Base-by-base conservation (phyloP, 2,329 filamentous ascomycete species). In the Sclerotinia nivalis region DNA sequence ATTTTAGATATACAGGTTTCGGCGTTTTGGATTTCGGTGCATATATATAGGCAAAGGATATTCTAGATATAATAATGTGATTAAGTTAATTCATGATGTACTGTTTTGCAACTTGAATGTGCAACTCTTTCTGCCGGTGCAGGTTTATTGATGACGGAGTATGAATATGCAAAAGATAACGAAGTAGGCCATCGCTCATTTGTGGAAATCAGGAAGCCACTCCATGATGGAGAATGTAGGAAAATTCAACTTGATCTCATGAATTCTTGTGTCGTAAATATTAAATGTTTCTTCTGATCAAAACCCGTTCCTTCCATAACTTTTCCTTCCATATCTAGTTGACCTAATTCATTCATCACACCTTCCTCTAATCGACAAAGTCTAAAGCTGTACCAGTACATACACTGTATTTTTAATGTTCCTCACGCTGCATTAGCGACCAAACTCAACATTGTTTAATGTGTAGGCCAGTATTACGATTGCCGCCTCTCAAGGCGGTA, bases 1-100 rank as follows among this genome's bases (percentile, higher is more conserved):
- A 9, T 68, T 68, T 34, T 72, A 69, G 31, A 34, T 43, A 9
- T 37, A 18, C 1, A 22, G 31, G 61, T 13, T 43, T 52, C 22
- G 47, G 15, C 10, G n/a, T 52, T 25, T 64, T 52, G 47, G 22
- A 13, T 52, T 43, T 52, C 2, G 34, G 25, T 65, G 61, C 45
- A 34, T 49, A 20, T 40, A 18, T 7, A 50, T 50, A 25, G 13
- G 31, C 31, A 13, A 64, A 64, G 13, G 22, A 25, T 20, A 12
- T 64, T 64, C 49, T 62, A 37, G 1, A 37, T 25, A 50, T 25
- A 37, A 4, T 37, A 50, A 62, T 37, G 31, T 10, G 6, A 62
- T 18, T 37, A 12, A n/a, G 25, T 37, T n/a, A 25, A 37, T n/a
- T 49, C 10, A 34, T 25, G 10, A 62, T n/a, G 5, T 49, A 12